These are phyloP conservation scores for Xylariaceae sp. DNA, from an alignment of 2,329 filamentous ascomycete genomes.

Conservation along the genomic window DNA sequence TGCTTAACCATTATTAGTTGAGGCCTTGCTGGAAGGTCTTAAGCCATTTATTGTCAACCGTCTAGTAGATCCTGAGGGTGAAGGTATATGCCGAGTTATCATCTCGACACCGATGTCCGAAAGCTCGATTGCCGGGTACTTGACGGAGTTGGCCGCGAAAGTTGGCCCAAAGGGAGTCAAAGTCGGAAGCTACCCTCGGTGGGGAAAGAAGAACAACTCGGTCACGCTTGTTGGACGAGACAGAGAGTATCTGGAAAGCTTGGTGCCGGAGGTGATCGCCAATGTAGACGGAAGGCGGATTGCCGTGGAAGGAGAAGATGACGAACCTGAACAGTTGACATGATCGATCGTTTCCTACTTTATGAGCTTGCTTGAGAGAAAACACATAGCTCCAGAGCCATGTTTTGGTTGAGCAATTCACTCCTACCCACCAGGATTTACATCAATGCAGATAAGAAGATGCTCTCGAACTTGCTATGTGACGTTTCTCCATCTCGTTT, in stretches of 20 bases:
- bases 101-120: slow-evolving; percentile 89
- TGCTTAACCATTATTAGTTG: slow-evolving; percentile 53
- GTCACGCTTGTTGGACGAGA: slow-evolving; percentile 87
- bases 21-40: slow-evolving; percentile 76
- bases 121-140: slow-evolving; percentile 80
- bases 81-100: slow-evolving; percentile 77
- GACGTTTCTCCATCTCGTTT: too few relatives aligned
- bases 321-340: slow-evolving; percentile 44
- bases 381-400: neutral
- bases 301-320: slow-evolving; percentile 72
- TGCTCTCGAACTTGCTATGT: too few relatives aligned
- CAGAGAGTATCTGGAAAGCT: slow-evolving; percentile 74
- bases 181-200: slow-evolving; percentile 92
- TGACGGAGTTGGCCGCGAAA: slow-evolving; percentile 78
- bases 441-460: too few relatives aligned
- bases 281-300: slow-evolving; percentile 77
- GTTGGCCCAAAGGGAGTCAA: slow-evolving; percentile 82
- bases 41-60: slow-evolving; percentile 74
- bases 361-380: too few relatives aligned
- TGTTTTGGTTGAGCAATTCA: neutral
- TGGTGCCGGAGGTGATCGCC: slow-evolving; percentile 78
- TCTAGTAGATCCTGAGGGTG: slow-evolving; percentile 78
- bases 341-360: too few relatives aligned
- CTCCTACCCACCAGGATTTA: too few relatives aligned
- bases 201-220: slow-evolving; percentile 86